Conservation (phyloP, 129 eudicot species). For the Oenanthe sinensis region DNA sequence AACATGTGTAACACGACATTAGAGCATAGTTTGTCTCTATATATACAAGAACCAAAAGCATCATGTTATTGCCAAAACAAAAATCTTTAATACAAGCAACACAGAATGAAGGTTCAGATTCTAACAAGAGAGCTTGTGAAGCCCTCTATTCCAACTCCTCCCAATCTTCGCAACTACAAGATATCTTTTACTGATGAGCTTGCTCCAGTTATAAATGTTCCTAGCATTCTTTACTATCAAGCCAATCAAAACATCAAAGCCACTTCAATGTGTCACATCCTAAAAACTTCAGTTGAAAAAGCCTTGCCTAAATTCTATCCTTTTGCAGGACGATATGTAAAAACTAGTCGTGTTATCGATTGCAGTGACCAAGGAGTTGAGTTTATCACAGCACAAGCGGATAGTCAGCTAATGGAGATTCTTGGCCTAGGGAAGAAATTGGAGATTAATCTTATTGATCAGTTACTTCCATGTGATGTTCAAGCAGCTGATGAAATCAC, state of each 20-base stretch:
- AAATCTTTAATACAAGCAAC: background rate
- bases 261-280: background rate
- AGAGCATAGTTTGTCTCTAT: background rate
- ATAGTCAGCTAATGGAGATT: conserved; percentile 13
- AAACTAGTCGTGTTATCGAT: conserved; percentile 12
- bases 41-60: background rate
- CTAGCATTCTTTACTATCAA: conserved; percentile 30
- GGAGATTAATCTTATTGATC: conserved; percentile 3
- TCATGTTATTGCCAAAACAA: background rate
- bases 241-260: background rate
- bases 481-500: conserved; percentile 24
- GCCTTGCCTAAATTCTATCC: conserved; percentile 29
- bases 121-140: conserved; percentile 26
- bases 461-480: conserved; percentile 22
- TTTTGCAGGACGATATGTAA: conserved; percentile 27
- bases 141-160: conserved; percentile 35
- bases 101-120: conserved; percentile 30
- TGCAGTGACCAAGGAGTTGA: conserved; percentile 30
- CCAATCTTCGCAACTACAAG: conserved; percentile 15
- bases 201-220: conserved; percentile 26
- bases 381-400: conserved; percentile 16
- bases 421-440: conserved; percentile 4
- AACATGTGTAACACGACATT: background rate
- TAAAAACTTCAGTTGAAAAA: conserved; percentile 12
- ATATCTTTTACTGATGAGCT: conserved; percentile 35